Percentiles rank a stretch among this genome's conserved stretches.
Conservation (phyloP, 345 rosid species). For the Eucalyptus regnans region DNA sequence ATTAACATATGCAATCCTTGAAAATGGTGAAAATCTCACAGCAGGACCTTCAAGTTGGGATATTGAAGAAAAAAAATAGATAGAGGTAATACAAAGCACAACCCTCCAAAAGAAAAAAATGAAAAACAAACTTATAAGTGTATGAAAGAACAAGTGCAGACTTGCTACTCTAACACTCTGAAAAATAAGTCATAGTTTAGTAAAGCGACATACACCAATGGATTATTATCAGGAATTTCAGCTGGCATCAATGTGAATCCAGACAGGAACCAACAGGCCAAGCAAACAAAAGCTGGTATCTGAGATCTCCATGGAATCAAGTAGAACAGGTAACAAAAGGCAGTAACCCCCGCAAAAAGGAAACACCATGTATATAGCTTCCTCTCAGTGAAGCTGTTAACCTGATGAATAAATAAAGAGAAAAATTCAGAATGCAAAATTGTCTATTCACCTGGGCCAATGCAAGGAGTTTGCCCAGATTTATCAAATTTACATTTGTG, state of each 20-base stretch:
- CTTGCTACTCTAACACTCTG: not conserved
- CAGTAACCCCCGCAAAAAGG: constrained; percentile 43
- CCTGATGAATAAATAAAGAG: constrained; percentile 42
- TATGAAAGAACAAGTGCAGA: not conserved
- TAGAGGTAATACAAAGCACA: not conserved
- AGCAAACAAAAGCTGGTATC: constrained; percentile 64
- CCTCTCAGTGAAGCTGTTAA: constrained; percentile 88
- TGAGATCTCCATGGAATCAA: constrained; percentile 71
- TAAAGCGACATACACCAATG: constrained; percentile 52
- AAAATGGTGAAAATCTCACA: not conserved
- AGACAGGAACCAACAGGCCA: constrained; percentile 75
- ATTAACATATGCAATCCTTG: not conserved
- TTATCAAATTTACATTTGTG: not conserved
- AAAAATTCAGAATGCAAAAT: not conserved
- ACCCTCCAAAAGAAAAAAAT: not conserved
- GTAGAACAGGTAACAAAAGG: constrained; percentile 41
- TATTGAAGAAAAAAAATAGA: not conserved
- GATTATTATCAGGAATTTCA: constrained; percentile 91
- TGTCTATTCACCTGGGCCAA: not conserved
- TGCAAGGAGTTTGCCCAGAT: not conserved
- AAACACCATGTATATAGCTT: constrained; percentile 92
- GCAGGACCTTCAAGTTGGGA: not conserved
- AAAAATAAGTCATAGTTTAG: not conserved
- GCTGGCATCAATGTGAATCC: constrained; percentile 93
- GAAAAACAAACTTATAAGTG: not conserved